phyloP scores from a whole-genome alignment of 1,284 basidiomycete genomes.

The Rhodotorula sp. region DNA sequence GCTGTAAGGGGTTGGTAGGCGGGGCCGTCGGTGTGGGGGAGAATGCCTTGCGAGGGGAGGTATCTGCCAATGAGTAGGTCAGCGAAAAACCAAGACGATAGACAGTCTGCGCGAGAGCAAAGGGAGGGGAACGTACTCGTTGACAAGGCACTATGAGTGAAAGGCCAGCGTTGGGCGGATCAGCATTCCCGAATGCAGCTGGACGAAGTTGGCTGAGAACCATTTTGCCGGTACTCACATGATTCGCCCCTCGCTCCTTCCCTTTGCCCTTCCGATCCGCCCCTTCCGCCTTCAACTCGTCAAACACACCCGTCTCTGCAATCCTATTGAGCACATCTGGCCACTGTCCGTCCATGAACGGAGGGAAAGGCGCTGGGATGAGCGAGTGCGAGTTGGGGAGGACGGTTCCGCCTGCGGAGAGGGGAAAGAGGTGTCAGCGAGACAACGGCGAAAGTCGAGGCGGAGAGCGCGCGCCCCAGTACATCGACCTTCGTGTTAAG shows the following conservation, averaged over 20 bases:
- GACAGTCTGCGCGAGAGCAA: no score
- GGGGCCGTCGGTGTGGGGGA: slow-evolving; percentile 91
- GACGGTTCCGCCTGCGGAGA: slow-evolving; percentile 29
- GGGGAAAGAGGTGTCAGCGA: not conserved
- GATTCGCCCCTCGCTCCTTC: slow-evolving; percentile 25
- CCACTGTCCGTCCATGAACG: slow-evolving; percentile 44
- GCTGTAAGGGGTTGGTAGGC: slow-evolving; percentile 84
- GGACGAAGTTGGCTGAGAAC: no score
- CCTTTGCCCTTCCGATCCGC: slow-evolving; percentile 15
- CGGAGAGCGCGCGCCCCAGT: slow-evolving; percentile 25
- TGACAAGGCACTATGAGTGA: slow-evolving; percentile 31
- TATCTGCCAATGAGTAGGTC: slow-evolving; percentile 55
- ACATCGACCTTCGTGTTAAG: slow-evolving; percentile 27
- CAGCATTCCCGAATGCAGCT: no score
- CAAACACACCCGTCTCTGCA: slow-evolving; percentile 44
- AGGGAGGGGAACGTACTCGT: slow-evolving; percentile 27
- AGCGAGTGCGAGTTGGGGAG: slow-evolving; percentile 38
- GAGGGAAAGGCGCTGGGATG: slow-evolving; percentile 47
- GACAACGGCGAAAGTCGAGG: not conserved
- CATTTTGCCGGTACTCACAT: slow-evolving; percentile 12
- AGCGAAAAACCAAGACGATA: not conserved
- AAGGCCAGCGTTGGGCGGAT: no score
- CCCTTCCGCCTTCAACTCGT: slow-evolving; percentile 6
- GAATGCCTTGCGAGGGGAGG: slow-evolving; percentile 83
- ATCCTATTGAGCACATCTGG: slow-evolving; percentile 46